Conservation (phyloP, 192 early-diverging fungal species). For the Dimargaris xerosporica region DNA sequence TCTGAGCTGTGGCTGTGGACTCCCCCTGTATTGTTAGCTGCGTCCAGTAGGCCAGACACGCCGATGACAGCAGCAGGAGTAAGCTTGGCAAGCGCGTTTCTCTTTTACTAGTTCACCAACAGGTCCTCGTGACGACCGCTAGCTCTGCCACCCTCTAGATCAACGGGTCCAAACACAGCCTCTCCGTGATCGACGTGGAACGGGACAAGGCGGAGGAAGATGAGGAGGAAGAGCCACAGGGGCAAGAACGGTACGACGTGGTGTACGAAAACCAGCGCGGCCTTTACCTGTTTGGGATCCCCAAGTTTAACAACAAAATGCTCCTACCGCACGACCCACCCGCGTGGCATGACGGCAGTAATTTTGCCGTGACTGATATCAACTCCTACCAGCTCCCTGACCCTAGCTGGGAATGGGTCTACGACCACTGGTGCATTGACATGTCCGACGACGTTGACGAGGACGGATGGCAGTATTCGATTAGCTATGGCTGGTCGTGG, state of each 20-base stretch:
- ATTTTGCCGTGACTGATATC: slow-evolving; percentile 28
- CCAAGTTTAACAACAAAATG: slow-evolving; percentile 11
- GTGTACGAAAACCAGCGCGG: slow-evolving; percentile 12
- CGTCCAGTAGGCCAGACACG: no score
- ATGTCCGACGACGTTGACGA: slow-evolving; percentile 33
- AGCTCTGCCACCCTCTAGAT: neutral
- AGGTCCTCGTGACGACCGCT: no score
- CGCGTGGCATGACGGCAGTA: slow-evolving; percentile 29
- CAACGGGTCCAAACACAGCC: neutral
- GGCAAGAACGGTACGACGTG: slow-evolving; percentile 8
- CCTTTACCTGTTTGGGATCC: slow-evolving; percentile 15
- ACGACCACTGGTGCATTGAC: slow-evolving; percentile 34
- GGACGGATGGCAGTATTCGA: slow-evolving; percentile 32
- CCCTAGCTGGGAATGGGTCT: slow-evolving; percentile 33
- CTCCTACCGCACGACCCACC: slow-evolving; percentile 26
- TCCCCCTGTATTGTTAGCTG: no score
- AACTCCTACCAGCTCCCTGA: slow-evolving; percentile 33
- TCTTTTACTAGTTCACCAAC: no score
- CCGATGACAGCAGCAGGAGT: no score
- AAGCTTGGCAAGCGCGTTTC: no score
- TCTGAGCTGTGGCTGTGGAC: no score
- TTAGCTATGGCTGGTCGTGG: slow-evolving; percentile 17
- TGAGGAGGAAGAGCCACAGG: slow-evolving; percentile 9
- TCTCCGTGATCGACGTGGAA: slow-evolving; percentile 9
- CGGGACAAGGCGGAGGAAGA: slow-evolving; percentile 11